These are phyloP conservation scores for Ustilago bromivora DNA, from an alignment of 1,284 basidiomycete genomes.

Conservation along the genomic window DNA sequence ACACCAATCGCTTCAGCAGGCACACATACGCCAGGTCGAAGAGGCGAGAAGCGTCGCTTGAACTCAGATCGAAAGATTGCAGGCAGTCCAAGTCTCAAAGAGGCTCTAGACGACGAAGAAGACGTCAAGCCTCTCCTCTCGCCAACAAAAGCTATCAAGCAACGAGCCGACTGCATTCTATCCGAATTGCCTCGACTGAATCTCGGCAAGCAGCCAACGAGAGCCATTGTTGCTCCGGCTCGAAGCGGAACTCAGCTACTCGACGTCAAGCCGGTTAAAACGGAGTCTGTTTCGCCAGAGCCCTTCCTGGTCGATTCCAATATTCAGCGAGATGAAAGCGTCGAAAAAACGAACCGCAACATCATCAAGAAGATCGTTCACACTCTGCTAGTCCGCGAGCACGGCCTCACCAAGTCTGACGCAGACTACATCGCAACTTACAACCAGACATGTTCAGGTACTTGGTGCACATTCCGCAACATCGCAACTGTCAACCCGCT, in stretches of 20 bases:
- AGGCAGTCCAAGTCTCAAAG: constrained; percentile 27
- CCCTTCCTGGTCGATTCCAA: constrained; percentile 20
- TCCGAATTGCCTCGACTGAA: constrained; percentile 46
- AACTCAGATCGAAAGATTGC: constrained; percentile 35
- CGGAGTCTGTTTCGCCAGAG: constrained; percentile 36
- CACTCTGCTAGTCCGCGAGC: constrained; percentile 33
- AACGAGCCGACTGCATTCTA: constrained; percentile 38
- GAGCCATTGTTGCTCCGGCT: constrained; percentile 9
- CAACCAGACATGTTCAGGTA: constrained; percentile 54
- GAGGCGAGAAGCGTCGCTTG: constrained; percentile 51
- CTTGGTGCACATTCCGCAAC: constrained; percentile 52
- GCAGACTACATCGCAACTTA: constrained; percentile 57
- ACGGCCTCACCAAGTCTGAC: constrained; percentile 34
- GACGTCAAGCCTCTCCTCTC: neutral
- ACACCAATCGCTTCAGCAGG: constrained; percentile 5
- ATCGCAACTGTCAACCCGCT: constrained; percentile 25
- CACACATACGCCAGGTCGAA: constrained; percentile 51
- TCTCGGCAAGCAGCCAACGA: constrained; percentile 36
- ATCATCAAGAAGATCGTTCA: constrained; percentile 50
- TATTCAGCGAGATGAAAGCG: constrained; percentile 6
- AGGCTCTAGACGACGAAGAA: constrained; percentile 2
- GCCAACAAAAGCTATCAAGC: constrained; percentile 24
- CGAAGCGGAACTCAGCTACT: constrained; percentile 16
- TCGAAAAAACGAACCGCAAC: constrained; percentile 45
- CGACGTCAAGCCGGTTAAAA: constrained; percentile 31